A percentile compares a stretch with the other conserved stretches of the same genome.
Conservation (phyloP, 2,329 filamentous ascomycete genomes). For the Dactylonectria estremocensis region DNA sequence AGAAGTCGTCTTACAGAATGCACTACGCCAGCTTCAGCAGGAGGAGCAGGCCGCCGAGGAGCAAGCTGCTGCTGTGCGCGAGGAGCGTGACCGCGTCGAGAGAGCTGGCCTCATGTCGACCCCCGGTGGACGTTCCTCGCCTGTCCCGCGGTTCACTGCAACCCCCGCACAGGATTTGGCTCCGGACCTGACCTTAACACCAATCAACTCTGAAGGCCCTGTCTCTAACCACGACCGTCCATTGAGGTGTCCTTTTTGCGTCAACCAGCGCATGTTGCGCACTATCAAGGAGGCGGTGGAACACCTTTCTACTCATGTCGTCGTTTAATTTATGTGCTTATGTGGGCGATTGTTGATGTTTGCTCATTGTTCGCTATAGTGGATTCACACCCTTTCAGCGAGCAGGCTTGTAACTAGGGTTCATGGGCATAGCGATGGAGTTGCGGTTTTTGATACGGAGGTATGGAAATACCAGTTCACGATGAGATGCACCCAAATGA, state of each 20-base stretch:
- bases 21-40: conserved; percentile 71
- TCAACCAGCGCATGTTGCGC: conserved; percentile 73
- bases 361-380: background rate
- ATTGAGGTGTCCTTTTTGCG: conserved; percentile 72
- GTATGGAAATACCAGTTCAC: conserved; percentile 18
- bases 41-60: conserved; percentile 72
- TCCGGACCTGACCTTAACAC: conserved; percentile 67
- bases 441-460: conserved; percentile 10
- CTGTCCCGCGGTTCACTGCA: conserved; percentile 53
- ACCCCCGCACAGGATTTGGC: conserved; percentile 55
- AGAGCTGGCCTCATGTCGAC: conserved; percentile 56
- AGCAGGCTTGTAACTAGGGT: conserved; percentile 12
- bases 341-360: background rate
- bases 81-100: conserved; percentile 66
- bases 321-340: conserved; percentile 55
- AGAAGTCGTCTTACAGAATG: conserved; percentile 72
- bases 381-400: background rate
- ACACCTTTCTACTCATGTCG: conserved; percentile 74
- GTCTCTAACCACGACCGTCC: conserved; percentile 64
- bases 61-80: conserved; percentile 68
- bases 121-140: conserved; percentile 47
- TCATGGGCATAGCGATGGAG: conserved; percentile 11
- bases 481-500: conserved; percentile 17
- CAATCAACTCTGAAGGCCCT: conserved; percentile 66
- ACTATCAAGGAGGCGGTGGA: conserved; percentile 75